phyloP scores from a whole-genome alignment of 768 basidiomycete species.

The Tricholoma bakamatsutake region DNA sequence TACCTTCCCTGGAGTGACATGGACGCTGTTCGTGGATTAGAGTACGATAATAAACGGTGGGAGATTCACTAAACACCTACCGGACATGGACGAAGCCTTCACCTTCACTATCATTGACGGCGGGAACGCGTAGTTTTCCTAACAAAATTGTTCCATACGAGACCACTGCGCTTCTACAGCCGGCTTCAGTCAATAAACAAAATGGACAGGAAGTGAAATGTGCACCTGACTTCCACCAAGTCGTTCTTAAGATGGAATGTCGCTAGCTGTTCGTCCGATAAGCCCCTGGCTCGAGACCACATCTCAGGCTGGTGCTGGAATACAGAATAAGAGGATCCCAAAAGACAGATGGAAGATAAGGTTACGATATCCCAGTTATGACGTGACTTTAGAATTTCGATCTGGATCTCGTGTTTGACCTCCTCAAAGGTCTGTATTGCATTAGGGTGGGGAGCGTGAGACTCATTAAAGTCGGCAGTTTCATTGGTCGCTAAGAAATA shows the following conservation, averaged over 20 bases:
- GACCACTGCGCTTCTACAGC: slow-evolving; percentile 42
- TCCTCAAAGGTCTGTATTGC: slow-evolving; percentile 61
- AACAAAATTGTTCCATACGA: slow-evolving; percentile 68
- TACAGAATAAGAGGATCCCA: neutral
- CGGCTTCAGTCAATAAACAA: neutral
- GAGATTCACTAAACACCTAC: slow-evolving; percentile 29
- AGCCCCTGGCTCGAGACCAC: slow-evolving; percentile 55
- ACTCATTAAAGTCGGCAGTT: slow-evolving; percentile 46
- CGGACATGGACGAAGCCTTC: slow-evolving; percentile 68
- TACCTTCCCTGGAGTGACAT: slow-evolving; percentile 70
- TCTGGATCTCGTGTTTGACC: slow-evolving; percentile 51
- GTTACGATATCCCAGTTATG: slow-evolving; percentile 51
- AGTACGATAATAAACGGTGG: neutral
- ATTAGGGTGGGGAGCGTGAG: slow-evolving; percentile 55
- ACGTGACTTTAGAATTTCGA: slow-evolving; percentile 62
- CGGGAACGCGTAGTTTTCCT: slow-evolving; percentile 71
- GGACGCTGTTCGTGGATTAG: slow-evolving; percentile 43
- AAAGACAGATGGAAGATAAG: neutral
- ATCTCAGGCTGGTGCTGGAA: slow-evolving; percentile 54
- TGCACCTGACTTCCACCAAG: slow-evolving; percentile 32
- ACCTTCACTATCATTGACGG: slow-evolving; percentile 54
- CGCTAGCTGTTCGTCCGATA: slow-evolving; percentile 49
- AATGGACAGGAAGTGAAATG: neutral
- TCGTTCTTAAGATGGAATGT: slow-evolving; percentile 43
- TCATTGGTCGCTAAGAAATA: slow-evolving; percentile 46